phyloP scores from a whole-genome alignment of 108 stramenopile genomes.

The Cyclotella sp. region DNA sequence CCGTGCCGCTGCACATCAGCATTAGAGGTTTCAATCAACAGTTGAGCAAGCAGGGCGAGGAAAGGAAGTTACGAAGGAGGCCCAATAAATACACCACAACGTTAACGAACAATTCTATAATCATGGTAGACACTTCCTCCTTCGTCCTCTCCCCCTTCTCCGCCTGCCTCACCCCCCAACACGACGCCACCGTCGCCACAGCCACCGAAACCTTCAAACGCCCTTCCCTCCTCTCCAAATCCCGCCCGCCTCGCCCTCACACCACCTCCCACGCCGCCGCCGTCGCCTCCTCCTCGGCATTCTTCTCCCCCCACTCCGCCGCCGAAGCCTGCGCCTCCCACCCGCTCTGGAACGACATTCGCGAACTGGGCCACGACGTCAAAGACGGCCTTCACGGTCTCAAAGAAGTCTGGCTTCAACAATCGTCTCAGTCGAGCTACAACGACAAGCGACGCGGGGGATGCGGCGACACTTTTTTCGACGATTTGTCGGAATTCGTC shows the following conservation, averaged over 20 bases:
- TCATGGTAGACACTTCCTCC: conserved; percentile 4
- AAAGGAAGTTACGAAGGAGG: not conserved
- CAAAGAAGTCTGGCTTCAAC: conserved; percentile 4
- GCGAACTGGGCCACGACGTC: conserved; percentile 4
- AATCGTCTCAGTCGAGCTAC: not conserved
- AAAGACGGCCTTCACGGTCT: conserved; percentile 9
- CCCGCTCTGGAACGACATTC: conserved; percentile 17
- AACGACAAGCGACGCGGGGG: not conserved
- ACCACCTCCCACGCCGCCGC: conserved; percentile 3
- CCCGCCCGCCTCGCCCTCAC: conserved; percentile 11
- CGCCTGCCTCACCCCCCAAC: conserved; percentile 9
- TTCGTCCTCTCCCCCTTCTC: conserved; percentile 12
- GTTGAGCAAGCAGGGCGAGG: too few relatives aligned
- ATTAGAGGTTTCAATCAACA: too few relatives aligned
- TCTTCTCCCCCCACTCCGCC: not conserved
- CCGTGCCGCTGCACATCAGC: too few relatives aligned
- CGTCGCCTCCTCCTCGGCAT: not conserved
- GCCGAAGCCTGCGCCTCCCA: not conserved
- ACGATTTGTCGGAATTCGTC: conserved; percentile 9
- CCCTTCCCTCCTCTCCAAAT: not conserved
- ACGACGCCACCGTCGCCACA: not conserved
- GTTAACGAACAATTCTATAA: not conserved
- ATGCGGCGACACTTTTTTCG: not conserved
- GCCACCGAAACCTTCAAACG: not conserved
- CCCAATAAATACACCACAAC: not conserved